Base-by-base conservation (phyloP, 2,329 filamentous ascomycete genomes). In the Lecanicillium sp. region DNA sequence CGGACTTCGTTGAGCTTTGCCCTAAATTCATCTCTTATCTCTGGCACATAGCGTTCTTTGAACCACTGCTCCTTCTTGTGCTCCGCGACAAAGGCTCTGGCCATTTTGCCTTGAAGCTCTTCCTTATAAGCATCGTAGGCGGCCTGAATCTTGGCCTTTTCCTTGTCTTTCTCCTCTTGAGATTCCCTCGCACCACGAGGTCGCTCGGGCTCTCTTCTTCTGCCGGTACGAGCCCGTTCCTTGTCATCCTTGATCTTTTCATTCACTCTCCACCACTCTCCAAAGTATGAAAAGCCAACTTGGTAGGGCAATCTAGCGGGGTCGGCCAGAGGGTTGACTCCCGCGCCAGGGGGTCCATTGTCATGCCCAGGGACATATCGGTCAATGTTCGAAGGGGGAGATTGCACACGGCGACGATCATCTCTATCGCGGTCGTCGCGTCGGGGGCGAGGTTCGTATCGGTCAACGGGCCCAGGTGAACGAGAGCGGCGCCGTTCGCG, bases 31-130 rank as follows among this genome's bases (percentile, higher is more conserved):
- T 89, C 81, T 37, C 86, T 74, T 39, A 90, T 79, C 49, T 92
- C 87, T 1, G 87, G 77, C 20, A 94, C 81, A 52, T 98, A 98
- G 57, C 87, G 81, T 62, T 98, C 92, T 51, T 83, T 87, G 66
- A 98, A 98, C 92, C 92, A 98, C 57, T 98, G 90, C 59, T 98
- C 92, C 31, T 81, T 80, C 58, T 94, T 95, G 63, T 98, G 92
- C 51, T 88, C 84, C 36, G 83, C 78, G 30, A 98, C 92, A 57
- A 98, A 98, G 1, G 77, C 71, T 47, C 88, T 81, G 1, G 92
- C 89, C 83, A 95, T 90, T 57, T 80, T 82, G 4, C 73, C 77
- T 51, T 83, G 79, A 2, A 84, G 64, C 27, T 82, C 78, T 53
- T 83, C 79, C 49, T 81, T 81, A 55, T 84, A 84, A 1, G 66